phyloP scores from a whole-genome alignment of 2,329 filamentous ascomycete species.

The Nemania serpens region DNA sequence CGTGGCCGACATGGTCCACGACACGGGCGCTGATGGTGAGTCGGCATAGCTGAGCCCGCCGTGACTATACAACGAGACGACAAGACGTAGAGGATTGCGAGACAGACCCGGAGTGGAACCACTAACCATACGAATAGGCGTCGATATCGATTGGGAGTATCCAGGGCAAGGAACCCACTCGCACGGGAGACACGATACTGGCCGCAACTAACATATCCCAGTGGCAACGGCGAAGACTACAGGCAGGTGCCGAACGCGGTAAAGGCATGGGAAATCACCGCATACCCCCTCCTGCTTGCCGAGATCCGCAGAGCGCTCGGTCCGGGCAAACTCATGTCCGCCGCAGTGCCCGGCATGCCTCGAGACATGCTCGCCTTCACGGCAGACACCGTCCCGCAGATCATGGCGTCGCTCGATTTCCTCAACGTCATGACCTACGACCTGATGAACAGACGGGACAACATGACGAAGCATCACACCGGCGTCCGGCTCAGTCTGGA shows the following conservation, averaged over 20 bases:
- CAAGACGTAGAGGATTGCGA: background rate
- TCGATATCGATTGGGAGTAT: conserved; percentile 72
- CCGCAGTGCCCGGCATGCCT: conserved; percentile 66
- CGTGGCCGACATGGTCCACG: conserved; percentile 57
- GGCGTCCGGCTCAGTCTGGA: conserved; percentile 59
- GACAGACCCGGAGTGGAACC: background rate
- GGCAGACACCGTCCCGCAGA: conserved; percentile 57
- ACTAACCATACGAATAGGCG: conserved; percentile 27
- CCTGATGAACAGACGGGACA: conserved; percentile 74
- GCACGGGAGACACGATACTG: background rate
- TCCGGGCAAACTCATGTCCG: conserved; percentile 63
- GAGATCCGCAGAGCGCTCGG: conserved; percentile 64
- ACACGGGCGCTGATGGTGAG: conserved; percentile 62
- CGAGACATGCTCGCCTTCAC: conserved; percentile 73
- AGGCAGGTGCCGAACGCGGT: conserved; percentile 62
- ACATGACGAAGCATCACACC: conserved; percentile 66
- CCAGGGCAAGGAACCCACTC: conserved; percentile 32
- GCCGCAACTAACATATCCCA: conserved; percentile 35
- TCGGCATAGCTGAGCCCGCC: background rate
- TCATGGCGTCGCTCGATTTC: conserved; percentile 65
- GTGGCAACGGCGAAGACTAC: conserved; percentile 73
- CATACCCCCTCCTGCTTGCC: conserved; percentile 64
- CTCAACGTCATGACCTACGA: conserved; percentile 76
- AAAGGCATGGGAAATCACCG: conserved; percentile 63
- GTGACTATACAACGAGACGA: background rate